Conservation (phyloP, 208 protist species). For the Leishmania lainsoni region DNA sequence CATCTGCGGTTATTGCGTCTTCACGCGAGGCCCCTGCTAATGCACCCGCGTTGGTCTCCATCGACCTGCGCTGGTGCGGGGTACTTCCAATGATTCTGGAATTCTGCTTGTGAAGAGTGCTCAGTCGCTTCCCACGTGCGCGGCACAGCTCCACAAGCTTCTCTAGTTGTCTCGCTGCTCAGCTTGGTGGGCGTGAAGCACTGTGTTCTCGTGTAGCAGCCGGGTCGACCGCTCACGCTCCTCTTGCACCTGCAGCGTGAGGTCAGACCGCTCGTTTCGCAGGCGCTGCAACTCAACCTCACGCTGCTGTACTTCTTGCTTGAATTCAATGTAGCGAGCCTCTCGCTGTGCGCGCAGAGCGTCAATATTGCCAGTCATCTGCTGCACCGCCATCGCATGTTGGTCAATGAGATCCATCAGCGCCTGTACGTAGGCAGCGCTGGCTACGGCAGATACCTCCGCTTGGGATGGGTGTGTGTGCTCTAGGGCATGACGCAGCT, state of each 20-base stretch:
- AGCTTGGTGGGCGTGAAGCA: slow-evolving; percentile 48
- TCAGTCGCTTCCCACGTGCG: slow-evolving; percentile 25
- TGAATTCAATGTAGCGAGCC: slow-evolving; percentile 27
- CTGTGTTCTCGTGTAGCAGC: slow-evolving; percentile 67
- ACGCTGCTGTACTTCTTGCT: slow-evolving; percentile 25
- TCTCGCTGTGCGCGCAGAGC: slow-evolving; percentile 17
- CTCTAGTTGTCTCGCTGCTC: slow-evolving; percentile 41
- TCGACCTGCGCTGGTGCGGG: neutral
- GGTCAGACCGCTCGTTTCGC: slow-evolving; percentile 42
- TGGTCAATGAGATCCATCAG: slow-evolving; percentile 36
- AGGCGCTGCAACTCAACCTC: slow-evolving; percentile 45
- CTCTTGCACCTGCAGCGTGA: slow-evolving; percentile 62
- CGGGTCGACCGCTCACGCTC: slow-evolving; percentile 63
- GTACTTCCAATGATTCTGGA: neutral
- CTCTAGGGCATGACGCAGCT: slow-evolving; percentile 22
- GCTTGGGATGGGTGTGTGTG: slow-evolving; percentile 17
- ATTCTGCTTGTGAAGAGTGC: neutral
- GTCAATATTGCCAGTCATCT: slow-evolving; percentile 14
- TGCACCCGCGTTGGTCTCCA: neutral
- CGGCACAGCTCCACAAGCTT: slow-evolving; percentile 44
- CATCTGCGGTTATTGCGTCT: neutral
- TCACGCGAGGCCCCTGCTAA: neutral
- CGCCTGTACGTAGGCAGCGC: slow-evolving; percentile 35
- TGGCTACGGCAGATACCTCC: slow-evolving; percentile 34
- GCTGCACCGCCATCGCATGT: slow-evolving; percentile 13